Percentiles rank a stretch among this genome's conserved stretches.
phyloP scores from a whole-genome alignment of 129 eudicot genomes.

The Flaveria bidentis region DNA sequence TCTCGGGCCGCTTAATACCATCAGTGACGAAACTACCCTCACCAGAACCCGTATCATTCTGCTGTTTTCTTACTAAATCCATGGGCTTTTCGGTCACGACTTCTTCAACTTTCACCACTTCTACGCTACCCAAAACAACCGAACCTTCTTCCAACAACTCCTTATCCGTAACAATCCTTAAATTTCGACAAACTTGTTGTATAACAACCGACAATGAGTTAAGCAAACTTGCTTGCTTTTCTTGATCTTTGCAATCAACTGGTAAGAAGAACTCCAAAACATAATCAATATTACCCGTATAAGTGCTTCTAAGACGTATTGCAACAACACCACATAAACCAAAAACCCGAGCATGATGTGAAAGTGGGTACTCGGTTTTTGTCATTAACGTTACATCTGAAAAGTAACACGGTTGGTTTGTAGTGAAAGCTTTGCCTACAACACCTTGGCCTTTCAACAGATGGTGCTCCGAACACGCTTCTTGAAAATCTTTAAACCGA shows the following conservation, averaged over 20 bases:
- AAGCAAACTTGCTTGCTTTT: slow-evolving; percentile 62
- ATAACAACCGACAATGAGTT: slow-evolving; percentile 63
- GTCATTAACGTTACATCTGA: slow-evolving; percentile 52
- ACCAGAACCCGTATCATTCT: slow-evolving; percentile 39
- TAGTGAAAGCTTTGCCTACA: slow-evolving; percentile 68
- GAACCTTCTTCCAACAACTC: slow-evolving; percentile 71
- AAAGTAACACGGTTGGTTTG: slow-evolving; percentile 76
- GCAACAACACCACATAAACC: slow-evolving; percentile 82
- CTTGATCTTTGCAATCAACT: slow-evolving; percentile 51
- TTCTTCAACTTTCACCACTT: slow-evolving; percentile 42
- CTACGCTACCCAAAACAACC: slow-evolving; percentile 4
- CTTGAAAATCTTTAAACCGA: slow-evolving; percentile 54
- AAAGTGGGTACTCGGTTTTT: slow-evolving; percentile 87
- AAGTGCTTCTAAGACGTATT: slow-evolving; percentile 71
- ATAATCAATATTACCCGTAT: slow-evolving; percentile 63
- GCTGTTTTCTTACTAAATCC: slow-evolving; percentile 26
- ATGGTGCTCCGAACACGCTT: slow-evolving; percentile 90
- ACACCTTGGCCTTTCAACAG: slow-evolving; percentile 83
- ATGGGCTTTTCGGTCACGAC: slow-evolving; percentile 25
- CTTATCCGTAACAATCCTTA: slow-evolving; percentile 63
- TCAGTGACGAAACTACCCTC: slow-evolving; percentile 43
- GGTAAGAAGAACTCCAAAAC: slow-evolving; percentile 93
- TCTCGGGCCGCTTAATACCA: slow-evolving; percentile 47
- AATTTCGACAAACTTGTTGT: slow-evolving; percentile 60
- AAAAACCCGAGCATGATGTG: slow-evolving; percentile 81